Conservation (phyloP, 2,329 filamentous ascomycete genomes). For the Pyrenophora seminiperda region DNA sequence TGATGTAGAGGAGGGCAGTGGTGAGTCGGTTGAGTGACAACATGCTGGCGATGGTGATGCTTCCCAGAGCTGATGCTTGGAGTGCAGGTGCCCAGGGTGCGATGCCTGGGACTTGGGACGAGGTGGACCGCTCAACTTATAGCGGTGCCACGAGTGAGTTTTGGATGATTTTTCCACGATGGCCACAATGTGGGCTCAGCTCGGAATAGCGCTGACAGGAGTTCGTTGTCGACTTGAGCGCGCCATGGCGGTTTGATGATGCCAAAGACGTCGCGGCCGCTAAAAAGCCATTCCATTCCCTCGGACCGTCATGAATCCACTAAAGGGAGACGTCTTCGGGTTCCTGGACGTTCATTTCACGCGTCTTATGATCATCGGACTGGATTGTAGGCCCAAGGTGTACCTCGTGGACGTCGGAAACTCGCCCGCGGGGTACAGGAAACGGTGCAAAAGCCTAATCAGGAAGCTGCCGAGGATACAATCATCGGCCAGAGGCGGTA, state of each 20-base stretch:
- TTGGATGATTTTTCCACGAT: background rate
- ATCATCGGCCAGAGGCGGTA: background rate
- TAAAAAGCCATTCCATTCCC: background rate
- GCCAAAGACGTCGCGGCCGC: background rate
- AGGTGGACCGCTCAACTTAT: conserved; percentile 11
- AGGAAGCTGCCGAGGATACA: conserved; percentile 11
- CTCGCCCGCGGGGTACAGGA: conserved; percentile 3
- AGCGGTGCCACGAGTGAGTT: conserved; percentile 5
- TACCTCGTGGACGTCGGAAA: conserved; percentile 18
- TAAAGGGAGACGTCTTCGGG: conserved; percentile 4
- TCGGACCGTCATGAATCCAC: conserved; percentile 15
- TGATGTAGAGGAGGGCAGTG: conserved; percentile 18
- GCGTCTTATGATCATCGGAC: conserved; percentile 13
- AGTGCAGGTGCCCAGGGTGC: conserved; percentile 5
- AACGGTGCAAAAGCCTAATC: conserved; percentile 11
- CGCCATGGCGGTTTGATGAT: conserved; percentile 5
- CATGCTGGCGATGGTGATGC: conserved; percentile 17
- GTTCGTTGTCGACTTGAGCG: conserved; percentile 2
- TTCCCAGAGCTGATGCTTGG: conserved; percentile 1
- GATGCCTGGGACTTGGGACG: conserved; percentile 1
- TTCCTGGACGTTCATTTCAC: conserved; percentile 5
- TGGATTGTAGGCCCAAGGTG: conserved; percentile 6
- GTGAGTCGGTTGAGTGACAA: conserved; percentile 20
- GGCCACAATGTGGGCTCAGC: conserved; percentile 1
- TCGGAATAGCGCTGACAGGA: background rate